Evolutionary conservation across 2,329 filamentous ascomycete genomes (phyloP), one percentile per base, ranked within the genome.

Genomic region (Basipetospora chlamydospora): DNA sequence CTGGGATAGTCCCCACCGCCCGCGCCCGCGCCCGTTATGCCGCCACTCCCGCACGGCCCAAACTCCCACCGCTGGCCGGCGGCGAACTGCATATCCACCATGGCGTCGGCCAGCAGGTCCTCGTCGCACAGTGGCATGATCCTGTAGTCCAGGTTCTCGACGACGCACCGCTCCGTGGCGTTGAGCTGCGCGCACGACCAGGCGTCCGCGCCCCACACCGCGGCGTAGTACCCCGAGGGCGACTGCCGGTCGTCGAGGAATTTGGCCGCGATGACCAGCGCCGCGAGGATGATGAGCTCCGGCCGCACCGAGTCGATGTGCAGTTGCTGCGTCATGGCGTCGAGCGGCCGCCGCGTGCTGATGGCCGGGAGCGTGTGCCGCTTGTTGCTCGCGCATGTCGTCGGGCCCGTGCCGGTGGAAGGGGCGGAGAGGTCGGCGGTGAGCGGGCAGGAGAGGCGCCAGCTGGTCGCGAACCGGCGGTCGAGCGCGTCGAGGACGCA

Each of bases 401-500:
- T 11, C 6, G 22, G 6, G 22, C 11, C 22, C 6, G 6, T 11
- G 22, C 11, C 22, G 13, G 49, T 28, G 20, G 53, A 40, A 29
- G 44, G 43, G 7, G 41, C 43, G 42, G 46, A 43, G 37, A 10
- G 2, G 26, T 26, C 26, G 40, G 31, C 31, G 26, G 21, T 3
- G 21, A 10, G 55, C 1, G 74, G 73, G 45, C 70, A 76, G 3
- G 64, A 62, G 39, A 70, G 59, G 16, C 76, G 68, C 74, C 74
- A 80, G 39, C 58, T 64, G 23, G 71, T 64, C 32, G 73, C 70
- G 50, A 80, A 80, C 41, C 67, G 70, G 33, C 66, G 64, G 53
- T 70, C 67, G 42, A 80, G 61, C 28, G 73, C 74, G 49, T 80
- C 76, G 44, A 80, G 63, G 34, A 80, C 71, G 59, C 73, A 77